phyloP scores from a whole-genome alignment of 1,284 basidiomycete species.

The Trichosporon inkin region DNA sequence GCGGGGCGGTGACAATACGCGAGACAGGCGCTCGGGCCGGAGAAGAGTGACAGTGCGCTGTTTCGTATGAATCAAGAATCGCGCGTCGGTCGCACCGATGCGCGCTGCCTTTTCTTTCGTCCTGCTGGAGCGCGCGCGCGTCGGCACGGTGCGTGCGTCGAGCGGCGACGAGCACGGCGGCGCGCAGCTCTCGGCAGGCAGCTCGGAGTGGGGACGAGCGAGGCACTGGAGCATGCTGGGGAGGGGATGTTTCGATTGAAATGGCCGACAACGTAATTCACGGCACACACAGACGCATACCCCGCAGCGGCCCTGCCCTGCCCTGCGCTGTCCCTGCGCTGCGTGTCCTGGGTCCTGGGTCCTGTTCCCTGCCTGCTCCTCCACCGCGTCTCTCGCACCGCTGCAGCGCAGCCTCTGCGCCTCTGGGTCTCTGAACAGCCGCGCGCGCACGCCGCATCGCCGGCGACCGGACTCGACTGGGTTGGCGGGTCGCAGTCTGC shows the following conservation, averaged over 20 bases:
- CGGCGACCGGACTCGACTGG: no score
- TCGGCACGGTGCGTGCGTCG: background rate
- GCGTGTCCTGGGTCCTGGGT: no score
- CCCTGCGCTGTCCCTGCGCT: background rate
- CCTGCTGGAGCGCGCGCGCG: background rate
- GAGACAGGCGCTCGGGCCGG: background rate
- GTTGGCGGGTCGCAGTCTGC: no score
- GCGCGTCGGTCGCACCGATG: background rate
- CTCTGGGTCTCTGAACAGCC: no score
- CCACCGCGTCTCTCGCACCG: no score
- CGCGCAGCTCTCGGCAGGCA: background rate
- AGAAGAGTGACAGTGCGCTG: background rate
- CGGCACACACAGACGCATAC: background rate
- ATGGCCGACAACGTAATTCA: constrained; percentile 8
- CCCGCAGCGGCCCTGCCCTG: background rate
- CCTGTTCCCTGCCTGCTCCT: no score
- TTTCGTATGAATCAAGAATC: background rate
- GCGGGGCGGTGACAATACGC: background rate
- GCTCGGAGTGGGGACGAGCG: background rate
- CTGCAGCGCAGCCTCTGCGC: no score
- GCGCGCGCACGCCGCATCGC: no score
- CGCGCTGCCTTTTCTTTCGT: no score
- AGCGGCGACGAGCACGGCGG: background rate
- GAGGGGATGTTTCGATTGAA: constrained; percentile 2
- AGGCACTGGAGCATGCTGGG: background rate